phyloP scores from a whole-genome alignment of 2,329 filamentous ascomycete species.

The Claviceps spartinae region DNA sequence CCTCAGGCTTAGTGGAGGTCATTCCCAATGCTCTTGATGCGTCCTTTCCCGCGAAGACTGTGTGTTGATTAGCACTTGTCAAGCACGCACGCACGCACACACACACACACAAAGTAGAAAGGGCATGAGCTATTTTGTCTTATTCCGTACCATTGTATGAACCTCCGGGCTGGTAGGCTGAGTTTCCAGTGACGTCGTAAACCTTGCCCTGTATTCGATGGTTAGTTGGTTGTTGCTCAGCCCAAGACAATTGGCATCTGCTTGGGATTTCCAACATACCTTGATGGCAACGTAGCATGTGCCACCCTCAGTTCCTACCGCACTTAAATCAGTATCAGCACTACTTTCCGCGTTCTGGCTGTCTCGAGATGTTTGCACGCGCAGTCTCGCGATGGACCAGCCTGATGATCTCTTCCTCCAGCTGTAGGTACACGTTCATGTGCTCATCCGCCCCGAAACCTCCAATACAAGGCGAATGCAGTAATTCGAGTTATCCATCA shows the following conservation, averaged over 20 bases:
- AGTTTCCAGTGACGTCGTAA: conserved; percentile 87
- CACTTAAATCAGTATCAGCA: not conserved
- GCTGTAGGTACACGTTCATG: too few relatives aligned
- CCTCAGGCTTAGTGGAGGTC: conserved; percentile 74
- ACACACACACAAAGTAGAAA: too few relatives aligned
- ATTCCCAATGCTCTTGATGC: conserved; percentile 81
- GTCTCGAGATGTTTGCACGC: not conserved
- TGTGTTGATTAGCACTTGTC: not conserved
- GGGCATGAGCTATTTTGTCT: too few relatives aligned
- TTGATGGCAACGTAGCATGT: conserved; percentile 60
- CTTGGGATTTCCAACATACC: conserved; percentile 24
- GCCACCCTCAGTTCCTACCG: conserved; percentile 47
- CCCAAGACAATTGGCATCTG: not conserved
- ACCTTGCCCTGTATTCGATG: conserved; percentile 56
- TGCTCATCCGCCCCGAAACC: not conserved
- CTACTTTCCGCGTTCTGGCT: not conserved
- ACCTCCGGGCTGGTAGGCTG: conserved; percentile 68
- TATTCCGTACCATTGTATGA: conserved; percentile 66
- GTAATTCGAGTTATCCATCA: not conserved
- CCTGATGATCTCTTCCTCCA: not conserved
- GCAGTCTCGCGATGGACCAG: not conserved
- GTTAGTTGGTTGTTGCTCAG: not conserved
- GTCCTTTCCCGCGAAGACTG: conserved; percentile 93
- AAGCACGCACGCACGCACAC: not conserved
- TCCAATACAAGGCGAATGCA: not conserved